Percentiles rank a stretch among this genome's conserved stretches.
These are phyloP conservation scores for Mucor velutinosus DNA, from an alignment of 371 early-diverging fungal genomes.

Conservation along the genomic window DNA sequence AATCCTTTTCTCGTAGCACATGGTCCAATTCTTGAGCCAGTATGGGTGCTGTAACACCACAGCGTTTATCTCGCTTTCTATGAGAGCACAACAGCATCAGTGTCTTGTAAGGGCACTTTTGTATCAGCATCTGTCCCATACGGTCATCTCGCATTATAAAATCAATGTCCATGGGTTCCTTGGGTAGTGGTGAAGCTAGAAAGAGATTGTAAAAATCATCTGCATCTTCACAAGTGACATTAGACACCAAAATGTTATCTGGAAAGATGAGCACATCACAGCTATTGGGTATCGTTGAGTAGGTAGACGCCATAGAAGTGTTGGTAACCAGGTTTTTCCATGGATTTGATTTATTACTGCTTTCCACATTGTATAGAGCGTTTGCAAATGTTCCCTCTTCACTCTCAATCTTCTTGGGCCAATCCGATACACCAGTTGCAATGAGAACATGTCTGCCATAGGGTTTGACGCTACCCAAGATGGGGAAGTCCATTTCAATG, in stretches of 20 bases:
- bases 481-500: slow-evolving; percentile 55
- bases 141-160: slow-evolving; percentile 9
- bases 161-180: slow-evolving; percentile 12
- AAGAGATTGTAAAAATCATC: slow-evolving; percentile 30
- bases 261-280: slow-evolving; percentile 40
- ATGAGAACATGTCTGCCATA: slow-evolving; percentile 68
- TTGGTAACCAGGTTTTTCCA: slow-evolving; percentile 40
- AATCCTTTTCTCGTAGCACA: slow-evolving; percentile 51
- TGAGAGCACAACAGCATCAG: slow-evolving; percentile 73
- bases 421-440: slow-evolving; percentile 60
- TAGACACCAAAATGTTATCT: slow-evolving; percentile 41
- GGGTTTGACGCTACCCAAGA: slow-evolving; percentile 64
- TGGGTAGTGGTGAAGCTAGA: slow-evolving; percentile 22
- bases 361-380: slow-evolving; percentile 13
- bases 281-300: slow-evolving; percentile 21
- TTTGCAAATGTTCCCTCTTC: slow-evolving; percentile 40
- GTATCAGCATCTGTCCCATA: slow-evolving; percentile 16
- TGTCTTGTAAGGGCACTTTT: slow-evolving; percentile 27
- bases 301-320: slow-evolving; percentile 25
- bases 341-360: not conserved
- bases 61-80: slow-evolving; percentile 72
- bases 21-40: slow-evolving; percentile 65
- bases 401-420: slow-evolving; percentile 59
- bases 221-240: slow-evolving; percentile 31
- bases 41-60: slow-evolving; percentile 71